These are phyloP conservation scores for Quercus suber DNA, from an alignment of 306 rosid species.

Conservation along the genomic window DNA sequence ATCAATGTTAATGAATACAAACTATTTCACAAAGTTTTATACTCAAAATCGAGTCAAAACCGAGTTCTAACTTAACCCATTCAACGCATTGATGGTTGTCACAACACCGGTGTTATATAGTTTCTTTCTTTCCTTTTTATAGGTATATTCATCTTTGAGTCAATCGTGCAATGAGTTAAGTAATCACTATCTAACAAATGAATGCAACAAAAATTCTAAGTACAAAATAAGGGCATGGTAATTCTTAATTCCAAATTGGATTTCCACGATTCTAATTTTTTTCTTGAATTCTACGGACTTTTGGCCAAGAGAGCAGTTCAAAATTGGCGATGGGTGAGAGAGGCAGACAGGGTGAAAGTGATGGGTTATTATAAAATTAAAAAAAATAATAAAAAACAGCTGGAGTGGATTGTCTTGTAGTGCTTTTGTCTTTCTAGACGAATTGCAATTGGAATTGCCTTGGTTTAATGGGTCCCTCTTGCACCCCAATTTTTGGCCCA, in stretches of 20 bases:
- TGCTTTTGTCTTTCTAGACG: conserved; percentile 22
- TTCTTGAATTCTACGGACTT: neutral
- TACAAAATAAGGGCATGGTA: too few species aligned
- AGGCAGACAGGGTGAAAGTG: conserved; percentile 23
- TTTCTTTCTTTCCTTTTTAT: too few species aligned
- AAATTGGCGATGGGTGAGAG: neutral
- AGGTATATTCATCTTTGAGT: too few species aligned
- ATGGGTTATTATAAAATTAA: conserved; percentile 4
- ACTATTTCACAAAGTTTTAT: too few species aligned
- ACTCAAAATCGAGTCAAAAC: too few species aligned
- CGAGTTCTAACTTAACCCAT: too few species aligned
- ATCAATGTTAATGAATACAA: too few species aligned
- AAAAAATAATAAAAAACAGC: conserved; percentile 24
- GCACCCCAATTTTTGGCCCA: conserved; percentile 22
- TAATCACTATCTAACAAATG: neutral
- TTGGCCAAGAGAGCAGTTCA: conserved; percentile 9
- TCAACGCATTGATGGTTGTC: too few species aligned
- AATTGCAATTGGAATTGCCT: conserved; percentile 43
- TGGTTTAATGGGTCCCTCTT: conserved; percentile 36
- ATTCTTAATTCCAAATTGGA: neutral
- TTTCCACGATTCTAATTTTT: neutral
- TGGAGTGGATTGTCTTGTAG: conserved; percentile 36
- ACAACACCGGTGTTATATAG: too few species aligned
- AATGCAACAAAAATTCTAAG: neutral
- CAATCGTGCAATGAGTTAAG: too few species aligned